A percentile compares a stretch with the other conserved stretches of the same genome.
These are phyloP conservation scores for Syzygium aqueum DNA, from an alignment of 345 rosid species.

Conservation along the genomic window DNA sequence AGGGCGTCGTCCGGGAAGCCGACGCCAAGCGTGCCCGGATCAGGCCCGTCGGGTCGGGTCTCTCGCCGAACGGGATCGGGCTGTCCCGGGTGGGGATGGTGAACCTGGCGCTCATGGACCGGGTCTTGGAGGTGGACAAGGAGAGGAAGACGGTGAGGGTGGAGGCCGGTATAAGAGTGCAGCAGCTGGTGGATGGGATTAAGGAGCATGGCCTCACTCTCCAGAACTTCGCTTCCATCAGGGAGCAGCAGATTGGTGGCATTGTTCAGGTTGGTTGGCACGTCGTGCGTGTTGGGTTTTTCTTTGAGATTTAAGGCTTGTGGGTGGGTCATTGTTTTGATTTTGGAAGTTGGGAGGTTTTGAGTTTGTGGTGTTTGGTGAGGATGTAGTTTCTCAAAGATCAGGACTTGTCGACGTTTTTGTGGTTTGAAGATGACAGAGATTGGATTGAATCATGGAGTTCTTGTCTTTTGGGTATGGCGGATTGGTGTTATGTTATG, in stretches of 20 bases:
- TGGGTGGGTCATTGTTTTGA: background rate
- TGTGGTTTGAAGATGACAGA: background rate
- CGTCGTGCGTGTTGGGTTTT: background rate
- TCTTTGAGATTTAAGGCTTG: background rate
- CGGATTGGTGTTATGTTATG: background rate
- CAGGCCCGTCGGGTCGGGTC: constrained; percentile 90
- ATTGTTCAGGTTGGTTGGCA: constrained; percentile 62
- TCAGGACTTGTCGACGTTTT: background rate
- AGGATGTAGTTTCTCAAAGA: background rate
- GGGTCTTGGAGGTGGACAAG: constrained; percentile 70
- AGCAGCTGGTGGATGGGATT: constrained; percentile 78
- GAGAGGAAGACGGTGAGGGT: constrained; percentile 77
- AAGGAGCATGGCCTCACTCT: constrained; percentile 74
- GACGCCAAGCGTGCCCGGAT: constrained; percentile 48
- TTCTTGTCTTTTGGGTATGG: background rate
- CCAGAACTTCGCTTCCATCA: constrained; percentile 90
- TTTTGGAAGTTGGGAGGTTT: background rate
- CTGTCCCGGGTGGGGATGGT: constrained; percentile 89
- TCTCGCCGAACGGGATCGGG: constrained; percentile 90
- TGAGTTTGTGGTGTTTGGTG: background rate
- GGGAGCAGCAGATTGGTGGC: constrained; percentile 99
- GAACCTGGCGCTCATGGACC: constrained; percentile 77
- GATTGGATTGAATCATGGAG: background rate
- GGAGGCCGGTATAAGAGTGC: constrained; percentile 88
- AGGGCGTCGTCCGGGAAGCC: constrained; percentile 53